phyloP scores from a whole-genome alignment of 306 rosid genomes.

The Prunus campanulata region DNA sequence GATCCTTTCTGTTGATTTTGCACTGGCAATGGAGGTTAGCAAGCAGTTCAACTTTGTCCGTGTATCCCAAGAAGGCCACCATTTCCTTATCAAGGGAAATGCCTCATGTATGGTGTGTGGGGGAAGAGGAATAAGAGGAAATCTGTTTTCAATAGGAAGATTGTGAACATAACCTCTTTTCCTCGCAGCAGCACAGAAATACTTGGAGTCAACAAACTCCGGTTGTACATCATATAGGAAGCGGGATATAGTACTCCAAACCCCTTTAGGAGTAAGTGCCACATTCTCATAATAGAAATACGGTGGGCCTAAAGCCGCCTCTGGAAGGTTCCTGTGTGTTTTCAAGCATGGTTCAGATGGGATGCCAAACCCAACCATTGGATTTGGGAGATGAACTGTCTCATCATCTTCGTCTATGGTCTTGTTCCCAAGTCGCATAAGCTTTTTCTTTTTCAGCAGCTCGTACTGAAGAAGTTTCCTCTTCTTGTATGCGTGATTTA shows the following conservation, averaged over 20 bases:
- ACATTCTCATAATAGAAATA: conserved; percentile 96
- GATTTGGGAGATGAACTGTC: conserved; percentile 65
- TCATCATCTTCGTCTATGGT: conserved; percentile 59
- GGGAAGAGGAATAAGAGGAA: conserved; percentile 78
- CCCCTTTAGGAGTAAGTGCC: conserved; percentile 92
- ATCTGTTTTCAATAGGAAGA: conserved; percentile 73
- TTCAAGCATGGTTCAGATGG: conserved; percentile 48
- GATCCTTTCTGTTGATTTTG: conserved; percentile 68
- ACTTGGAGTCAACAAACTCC: conserved; percentile 88
- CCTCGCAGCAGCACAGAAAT: conserved; percentile 86
- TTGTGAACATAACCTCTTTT: conserved; percentile 93
- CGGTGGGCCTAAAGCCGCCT: conserved; percentile 76
- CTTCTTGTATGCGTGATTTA: conserved; percentile 37
- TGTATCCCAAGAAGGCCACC: conserved; percentile 98
- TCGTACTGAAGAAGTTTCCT: conserved; percentile 49
- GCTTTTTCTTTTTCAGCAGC: conserved; percentile 54
- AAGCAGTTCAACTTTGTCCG: conserved; percentile 76
- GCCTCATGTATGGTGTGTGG: conserved; percentile 71
- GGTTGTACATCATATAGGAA: conserved; percentile 79
- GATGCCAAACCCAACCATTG: conserved; percentile 88
- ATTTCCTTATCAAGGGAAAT: conserved; percentile 69
- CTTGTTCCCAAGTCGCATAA: conserved; percentile 34
- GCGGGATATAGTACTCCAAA: conserved; percentile 84
- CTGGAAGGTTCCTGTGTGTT: conserved; percentile 53
- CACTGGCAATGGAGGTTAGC: conserved; percentile 72